Conservation (phyloP, 371 early-diverging fungal species). For the Mucor plumbeus region DNA sequence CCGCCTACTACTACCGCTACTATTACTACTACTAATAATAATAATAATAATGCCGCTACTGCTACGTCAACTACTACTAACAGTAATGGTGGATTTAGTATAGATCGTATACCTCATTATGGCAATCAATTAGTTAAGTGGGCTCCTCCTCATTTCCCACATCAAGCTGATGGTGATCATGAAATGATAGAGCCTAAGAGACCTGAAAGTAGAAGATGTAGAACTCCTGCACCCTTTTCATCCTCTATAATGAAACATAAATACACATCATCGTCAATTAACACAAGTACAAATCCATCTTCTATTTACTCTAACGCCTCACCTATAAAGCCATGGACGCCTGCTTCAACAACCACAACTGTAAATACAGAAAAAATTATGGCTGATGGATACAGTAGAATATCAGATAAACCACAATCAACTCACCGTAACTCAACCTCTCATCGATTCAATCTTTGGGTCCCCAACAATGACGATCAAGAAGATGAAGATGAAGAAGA, state of each 20-base stretch:
- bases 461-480: conserved; percentile 17
- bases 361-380: conserved; percentile 5
- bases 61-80: neutral
- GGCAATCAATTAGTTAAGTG: conserved; percentile 30
- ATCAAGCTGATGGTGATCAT: neutral
- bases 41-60: neutral
- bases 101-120: conserved; percentile 26
- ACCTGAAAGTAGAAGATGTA: conserved; percentile 25
- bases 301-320: neutral
- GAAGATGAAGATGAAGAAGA: neutral
- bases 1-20: neutral
- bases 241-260: conserved; percentile 12
- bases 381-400: neutral
- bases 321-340: conserved; percentile 10
- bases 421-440: conserved; percentile 9
- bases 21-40: neutral
- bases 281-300: neutral
- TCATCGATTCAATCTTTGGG: conserved; percentile 28
- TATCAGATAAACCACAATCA: conserved; percentile 15
- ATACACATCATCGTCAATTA: conserved; percentile 5
- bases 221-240: conserved; percentile 17
- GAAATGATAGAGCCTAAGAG: neutral
- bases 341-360: conserved; percentile 1
- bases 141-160: conserved; percentile 18
- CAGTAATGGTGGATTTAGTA: neutral